These are phyloP conservation scores for Umbelopsis vinacea DNA, from an alignment of 192 early-diverging fungal species.

Conservation along the genomic window DNA sequence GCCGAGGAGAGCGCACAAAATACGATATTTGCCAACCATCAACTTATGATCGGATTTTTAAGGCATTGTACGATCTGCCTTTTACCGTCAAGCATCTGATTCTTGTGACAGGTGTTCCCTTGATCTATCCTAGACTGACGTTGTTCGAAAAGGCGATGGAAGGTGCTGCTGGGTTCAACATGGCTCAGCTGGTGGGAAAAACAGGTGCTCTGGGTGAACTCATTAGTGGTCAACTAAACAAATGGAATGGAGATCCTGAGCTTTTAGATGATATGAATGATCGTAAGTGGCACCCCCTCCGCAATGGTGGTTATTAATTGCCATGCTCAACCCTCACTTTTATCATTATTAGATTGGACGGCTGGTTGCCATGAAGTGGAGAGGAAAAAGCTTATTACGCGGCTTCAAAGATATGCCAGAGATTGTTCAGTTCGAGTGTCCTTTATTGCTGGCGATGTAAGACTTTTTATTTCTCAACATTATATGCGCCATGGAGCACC, in stretches of 20 bases:
- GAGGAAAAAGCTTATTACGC: slow-evolving; percentile 64
- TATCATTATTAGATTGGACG: slow-evolving; percentile 51
- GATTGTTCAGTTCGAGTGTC: slow-evolving; percentile 68
- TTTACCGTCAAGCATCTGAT: slow-evolving; percentile 67
- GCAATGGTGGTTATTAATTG: too few relatives aligned
- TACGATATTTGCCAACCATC: slow-evolving; percentile 60
- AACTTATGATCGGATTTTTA: slow-evolving; percentile 65
- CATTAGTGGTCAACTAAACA: slow-evolving; percentile 36
- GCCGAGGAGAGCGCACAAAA: slow-evolving; percentile 72
- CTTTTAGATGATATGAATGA: slow-evolving; percentile 88
- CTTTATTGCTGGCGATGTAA: slow-evolving; percentile 83
- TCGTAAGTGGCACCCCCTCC: slow-evolving; percentile 40
- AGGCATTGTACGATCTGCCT: slow-evolving; percentile 57
- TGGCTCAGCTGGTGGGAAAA: slow-evolving; percentile 61
- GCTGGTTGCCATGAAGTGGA: slow-evolving; percentile 71
- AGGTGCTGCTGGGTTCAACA: slow-evolving; percentile 55
- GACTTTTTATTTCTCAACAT: slow-evolving; percentile 43
- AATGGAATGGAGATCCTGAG: slow-evolving; percentile 80
- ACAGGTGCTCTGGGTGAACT: slow-evolving; percentile 55
- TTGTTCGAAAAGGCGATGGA: slow-evolving; percentile 70
- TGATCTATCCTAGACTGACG: slow-evolving; percentile 76
- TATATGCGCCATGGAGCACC: too few relatives aligned
- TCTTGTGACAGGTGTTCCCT: slow-evolving; percentile 72
- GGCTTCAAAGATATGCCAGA: slow-evolving; percentile 69
- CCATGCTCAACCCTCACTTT: too few relatives aligned